Conservation (phyloP, 345 rosid species). For the Acer saccharum region DNA sequence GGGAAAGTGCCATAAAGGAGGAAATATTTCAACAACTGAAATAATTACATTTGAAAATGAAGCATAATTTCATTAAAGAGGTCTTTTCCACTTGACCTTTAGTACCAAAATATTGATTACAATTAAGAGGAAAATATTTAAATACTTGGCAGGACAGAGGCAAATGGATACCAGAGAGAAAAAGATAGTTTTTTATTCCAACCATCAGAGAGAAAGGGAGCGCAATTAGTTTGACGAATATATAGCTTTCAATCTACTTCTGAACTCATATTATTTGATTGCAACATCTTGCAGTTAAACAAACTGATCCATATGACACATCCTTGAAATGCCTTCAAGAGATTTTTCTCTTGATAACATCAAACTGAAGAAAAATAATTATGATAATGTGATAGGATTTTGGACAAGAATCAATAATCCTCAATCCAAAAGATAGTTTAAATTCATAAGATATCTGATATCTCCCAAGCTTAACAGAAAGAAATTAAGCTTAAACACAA, state of each 20-base stretch:
- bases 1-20: neutral
- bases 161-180: neutral
- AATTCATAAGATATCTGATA: neutral
- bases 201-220: neutral
- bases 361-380: neutral
- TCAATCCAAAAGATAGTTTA: neutral
- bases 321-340: neutral
- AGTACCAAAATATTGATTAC: neutral
- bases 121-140: neutral
- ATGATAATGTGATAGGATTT: neutral
- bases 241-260: neutral
- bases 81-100: neutral
- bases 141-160: neutral
- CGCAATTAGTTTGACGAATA: neutral
- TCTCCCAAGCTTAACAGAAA: neutral
- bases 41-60: slow-evolving; percentile 1
- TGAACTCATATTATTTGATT: neutral
- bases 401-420: neutral
- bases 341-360: neutral
- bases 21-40: slow-evolving; percentile 1
- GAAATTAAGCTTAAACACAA: neutral
- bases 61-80: neutral
- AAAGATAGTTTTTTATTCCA: too few relatives aligned
- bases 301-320: neutral
- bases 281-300: neutral